phyloP scores from a whole-genome alignment of 2,329 filamentous ascomycete genomes.

The Cercospora sesami region DNA sequence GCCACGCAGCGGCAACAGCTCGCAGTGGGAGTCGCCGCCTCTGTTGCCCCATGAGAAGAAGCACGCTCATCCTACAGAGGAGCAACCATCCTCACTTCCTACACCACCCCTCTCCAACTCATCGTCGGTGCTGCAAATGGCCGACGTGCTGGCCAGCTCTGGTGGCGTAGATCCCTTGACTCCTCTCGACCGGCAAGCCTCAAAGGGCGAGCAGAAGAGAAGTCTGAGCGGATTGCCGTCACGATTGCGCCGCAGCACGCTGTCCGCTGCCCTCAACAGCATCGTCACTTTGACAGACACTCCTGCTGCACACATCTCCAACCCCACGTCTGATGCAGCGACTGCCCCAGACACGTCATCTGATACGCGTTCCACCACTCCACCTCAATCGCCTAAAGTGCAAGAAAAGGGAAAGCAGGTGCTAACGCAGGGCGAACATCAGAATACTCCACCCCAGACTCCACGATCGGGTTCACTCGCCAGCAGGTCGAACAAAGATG shows the following conservation, averaged over 20 bases:
- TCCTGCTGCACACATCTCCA: conserved; percentile 70
- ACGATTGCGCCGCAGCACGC: conserved; percentile 41
- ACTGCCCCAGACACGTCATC: conserved; percentile 54
- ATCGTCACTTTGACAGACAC: conserved; percentile 60
- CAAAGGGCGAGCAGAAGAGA: conserved; percentile 30
- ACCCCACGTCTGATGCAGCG: conserved; percentile 59
- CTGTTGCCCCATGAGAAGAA: conserved; percentile 42
- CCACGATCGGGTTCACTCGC: conserved; percentile 80
- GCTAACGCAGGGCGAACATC: conserved; percentile 82
- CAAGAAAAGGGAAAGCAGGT: conserved; percentile 62
- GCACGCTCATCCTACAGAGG: conserved; percentile 20
- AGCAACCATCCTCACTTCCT: conserved; percentile 37
- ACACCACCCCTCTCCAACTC: conserved; percentile 46
- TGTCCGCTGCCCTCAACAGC: conserved; percentile 61
- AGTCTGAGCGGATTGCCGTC: conserved; percentile 31
- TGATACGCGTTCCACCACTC: conserved; percentile 46
- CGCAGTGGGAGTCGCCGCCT: conserved; percentile 34
- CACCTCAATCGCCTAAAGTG: conserved; percentile 48
- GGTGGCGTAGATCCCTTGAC: conserved; percentile 21
- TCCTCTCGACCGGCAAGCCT: conserved; percentile 30
- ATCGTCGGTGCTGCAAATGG: conserved; percentile 41
- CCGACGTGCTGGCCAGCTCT: conserved; percentile 29
- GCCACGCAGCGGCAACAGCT: conserved; percentile 28
- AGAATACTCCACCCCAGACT: conserved; percentile 91
- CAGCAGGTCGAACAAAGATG: conserved; percentile 43